These are phyloP conservation scores for Umbilicus rupestris DNA, from an alignment of 164 flowering plant genomes.

Conservation along the genomic window DNA sequence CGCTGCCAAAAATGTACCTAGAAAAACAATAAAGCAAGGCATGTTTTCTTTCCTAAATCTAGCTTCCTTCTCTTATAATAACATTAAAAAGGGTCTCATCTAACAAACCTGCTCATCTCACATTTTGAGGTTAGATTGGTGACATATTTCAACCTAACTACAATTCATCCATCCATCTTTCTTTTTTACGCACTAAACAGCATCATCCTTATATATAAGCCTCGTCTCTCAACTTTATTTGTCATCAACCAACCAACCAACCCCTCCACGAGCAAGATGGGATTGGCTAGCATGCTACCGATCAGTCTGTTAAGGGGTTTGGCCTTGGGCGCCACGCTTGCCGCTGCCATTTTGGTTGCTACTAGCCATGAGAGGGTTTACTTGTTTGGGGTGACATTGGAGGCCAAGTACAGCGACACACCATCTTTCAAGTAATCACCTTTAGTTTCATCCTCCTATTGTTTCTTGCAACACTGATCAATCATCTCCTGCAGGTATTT, in stretches of 20 bases:
- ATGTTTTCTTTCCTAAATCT: background rate
- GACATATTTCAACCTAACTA: background rate
- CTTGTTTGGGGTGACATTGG: constrained; percentile 13
- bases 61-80: background rate
- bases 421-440: constrained; percentile 34
- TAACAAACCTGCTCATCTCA: background rate
- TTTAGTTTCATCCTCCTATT: background rate
- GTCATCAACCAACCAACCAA: too few relatives aligned
- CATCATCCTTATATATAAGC: too few relatives aligned
- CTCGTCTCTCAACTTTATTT: too few relatives aligned
- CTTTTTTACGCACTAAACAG: too few relatives aligned
- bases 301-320: constrained; percentile 19
- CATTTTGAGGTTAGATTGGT: background rate
- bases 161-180: background rate
- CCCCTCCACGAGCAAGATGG: too few relatives aligned
- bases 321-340: constrained; percentile 23
- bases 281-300: background rate
- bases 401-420: constrained; percentile 28
- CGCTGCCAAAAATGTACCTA: too few relatives aligned
- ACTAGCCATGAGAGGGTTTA: constrained; percentile 21
- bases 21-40: background rate
- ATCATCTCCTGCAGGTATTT: constrained; percentile 22
- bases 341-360: constrained; percentile 29
- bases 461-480: background rate
- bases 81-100: background rate